phyloP scores from a whole-genome alignment of 2,329 filamentous ascomycete genomes.

The Curvularia spicifera region DNA sequence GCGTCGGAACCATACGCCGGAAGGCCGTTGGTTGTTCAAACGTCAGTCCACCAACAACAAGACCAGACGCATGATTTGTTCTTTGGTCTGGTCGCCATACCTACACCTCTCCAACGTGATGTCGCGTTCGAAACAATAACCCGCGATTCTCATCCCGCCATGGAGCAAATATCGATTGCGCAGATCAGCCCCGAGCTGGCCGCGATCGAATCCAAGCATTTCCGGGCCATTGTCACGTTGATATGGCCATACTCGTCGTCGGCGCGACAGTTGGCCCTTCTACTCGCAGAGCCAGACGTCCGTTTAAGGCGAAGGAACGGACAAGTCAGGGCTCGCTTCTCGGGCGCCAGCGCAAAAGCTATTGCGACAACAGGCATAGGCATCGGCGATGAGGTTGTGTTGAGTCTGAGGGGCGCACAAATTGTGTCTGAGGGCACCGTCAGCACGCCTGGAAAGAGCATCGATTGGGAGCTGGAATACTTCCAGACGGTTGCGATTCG shows the following conservation, averaged over 20 bases:
- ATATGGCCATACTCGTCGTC: slow-evolving; percentile 91
- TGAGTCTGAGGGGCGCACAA: slow-evolving; percentile 72
- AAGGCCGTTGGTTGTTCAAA: slow-evolving; percentile 15
- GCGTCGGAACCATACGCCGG: slow-evolving; percentile 15
- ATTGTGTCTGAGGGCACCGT: slow-evolving; percentile 65
- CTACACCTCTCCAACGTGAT: slow-evolving; percentile 5
- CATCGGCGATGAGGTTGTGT: slow-evolving; percentile 76
- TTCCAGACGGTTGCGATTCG: slow-evolving; percentile 45
- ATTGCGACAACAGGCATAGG: slow-evolving; percentile 71
- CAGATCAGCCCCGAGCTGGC: slow-evolving; percentile 42
- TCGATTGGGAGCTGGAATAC: slow-evolving; percentile 65
- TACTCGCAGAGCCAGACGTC: slow-evolving; percentile 85
- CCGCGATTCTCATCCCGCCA: slow-evolving; percentile 23
- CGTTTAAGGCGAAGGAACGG: slow-evolving; percentile 77
- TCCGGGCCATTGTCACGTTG: slow-evolving; percentile 79
- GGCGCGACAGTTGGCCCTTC: slow-evolving; percentile 73
- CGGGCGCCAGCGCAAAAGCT: slow-evolving; percentile 71
- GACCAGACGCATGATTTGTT: not conserved
- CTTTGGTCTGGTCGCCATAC: not conserved
- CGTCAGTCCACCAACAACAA: slow-evolving; percentile 5
- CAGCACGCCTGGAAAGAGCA: slow-evolving; percentile 63
- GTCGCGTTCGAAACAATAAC: slow-evolving; percentile 13
- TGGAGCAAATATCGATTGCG: slow-evolving; percentile 43
- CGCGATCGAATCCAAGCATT: slow-evolving; percentile 39
- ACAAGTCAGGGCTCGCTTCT: slow-evolving; percentile 80